Evolutionary conservation across 2,329 filamentous ascomycete species (phyloP).

Genomic region (Hymenoscyphus albidus): DNA sequence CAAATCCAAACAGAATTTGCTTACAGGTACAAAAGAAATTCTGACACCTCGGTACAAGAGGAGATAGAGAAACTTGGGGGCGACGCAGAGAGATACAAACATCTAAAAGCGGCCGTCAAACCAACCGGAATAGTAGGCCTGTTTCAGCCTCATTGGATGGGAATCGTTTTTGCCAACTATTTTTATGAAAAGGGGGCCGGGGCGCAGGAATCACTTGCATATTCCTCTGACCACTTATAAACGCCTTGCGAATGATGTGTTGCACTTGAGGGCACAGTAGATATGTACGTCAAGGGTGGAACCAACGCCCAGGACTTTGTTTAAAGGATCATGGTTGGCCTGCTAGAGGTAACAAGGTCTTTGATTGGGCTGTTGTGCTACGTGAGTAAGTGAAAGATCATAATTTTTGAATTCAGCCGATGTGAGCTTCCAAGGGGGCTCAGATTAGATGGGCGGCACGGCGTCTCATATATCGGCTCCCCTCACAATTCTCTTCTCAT

Average conservation of each 20-base stretch:
- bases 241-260: neutral
- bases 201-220: neutral
- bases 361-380: slow-evolving; percentile 1
- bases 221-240: slow-evolving; percentile 1
- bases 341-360: neutral
- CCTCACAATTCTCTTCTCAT: no score
- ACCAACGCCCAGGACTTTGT: slow-evolving; percentile 5
- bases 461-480: neutral
- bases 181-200: neutral
- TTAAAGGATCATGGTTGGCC: neutral
- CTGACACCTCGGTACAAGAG: neutral
- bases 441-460: neutral
- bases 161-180: neutral
- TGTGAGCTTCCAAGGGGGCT: neutral
- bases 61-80: neutral
- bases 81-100: neutral
- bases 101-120: neutral
- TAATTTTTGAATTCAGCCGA: neutral
- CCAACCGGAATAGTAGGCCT: neutral
- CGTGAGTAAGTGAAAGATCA: neutral
- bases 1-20: neutral
- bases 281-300: neutral
- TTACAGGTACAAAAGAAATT: neutral
- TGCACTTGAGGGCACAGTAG: neutral
- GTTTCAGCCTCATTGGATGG: neutral